Evolutionary conservation across 495 filamentous ascomycete species (phyloP), one percentile per base, ranked within the genome.

Genomic region (Trichoderma erinaceum): DNA sequence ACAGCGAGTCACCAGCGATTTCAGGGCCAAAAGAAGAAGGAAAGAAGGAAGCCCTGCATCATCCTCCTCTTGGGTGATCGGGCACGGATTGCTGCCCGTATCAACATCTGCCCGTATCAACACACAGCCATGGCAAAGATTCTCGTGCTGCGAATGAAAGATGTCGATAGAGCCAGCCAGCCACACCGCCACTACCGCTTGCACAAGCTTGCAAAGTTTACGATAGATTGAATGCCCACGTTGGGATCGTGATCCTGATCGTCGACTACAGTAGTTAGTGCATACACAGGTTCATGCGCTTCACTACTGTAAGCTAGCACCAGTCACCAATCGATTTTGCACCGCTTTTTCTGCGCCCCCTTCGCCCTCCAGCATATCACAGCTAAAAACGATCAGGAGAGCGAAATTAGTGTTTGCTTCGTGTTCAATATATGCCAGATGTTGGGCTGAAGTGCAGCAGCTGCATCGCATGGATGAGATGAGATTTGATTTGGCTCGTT

Each of bases 181-280:
- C 27, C 56, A 61, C 56, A 61, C 56, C 56, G 56, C 56, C 21
- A 61, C 11, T 61, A 61, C 23, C 56, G 23, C 56, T 61, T 32
- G 11, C 8, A 10, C 4, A 12, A 1, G 2, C 27, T 32, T 61
- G 11, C 23, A 8, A 3, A 8, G 56, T 61, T 32, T 61, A 12
- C 56, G 56, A 61, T 61, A 61, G 8, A 61, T 61, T 61, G 56
- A 25, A 32, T 32, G 56, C 4, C 56, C 56, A 61, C 56, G 56
- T 61, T 61, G 13, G 56, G 56, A 61, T 61, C 56, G 56, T 61
- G 56, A 61, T 61, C 56, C 27, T 29, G 56, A 61, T 61, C 56
- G 56, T 61, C 56, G 23, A 27, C 56, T 61, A 61, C 23, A 12
- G 8, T 6, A 7, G 35, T 10, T 7, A 16, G 25, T 32, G 56